phyloP scores from a whole-genome alignment of 1,284 basidiomycete genomes.

The Mrakiaceae sp. region DNA sequence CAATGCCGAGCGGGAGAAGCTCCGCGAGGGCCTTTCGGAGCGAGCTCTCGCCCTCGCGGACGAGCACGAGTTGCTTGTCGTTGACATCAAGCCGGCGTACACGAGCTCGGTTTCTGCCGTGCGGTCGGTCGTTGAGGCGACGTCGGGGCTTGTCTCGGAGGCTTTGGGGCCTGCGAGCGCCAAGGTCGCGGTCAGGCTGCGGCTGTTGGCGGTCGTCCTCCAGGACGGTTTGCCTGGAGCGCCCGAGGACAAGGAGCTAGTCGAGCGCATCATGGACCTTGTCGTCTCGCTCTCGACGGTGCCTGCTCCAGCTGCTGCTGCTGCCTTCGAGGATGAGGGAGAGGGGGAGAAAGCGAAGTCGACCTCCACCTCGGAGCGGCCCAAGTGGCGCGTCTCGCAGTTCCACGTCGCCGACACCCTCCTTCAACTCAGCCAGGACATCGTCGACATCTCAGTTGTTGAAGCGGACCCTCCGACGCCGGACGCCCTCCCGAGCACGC shows the following conservation, averaged over 20 bases:
- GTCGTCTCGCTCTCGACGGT: slow-evolving; percentile 43
- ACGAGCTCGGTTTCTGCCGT: slow-evolving; percentile 46
- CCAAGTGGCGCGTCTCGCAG: slow-evolving; percentile 74
- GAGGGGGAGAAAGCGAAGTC: no score
- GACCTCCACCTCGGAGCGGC: slow-evolving; percentile 29
- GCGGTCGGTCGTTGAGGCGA: slow-evolving; percentile 21
- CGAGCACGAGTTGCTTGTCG: slow-evolving; percentile 72
- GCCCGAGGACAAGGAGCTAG: slow-evolving; percentile 1
- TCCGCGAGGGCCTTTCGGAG: slow-evolving; percentile 53
- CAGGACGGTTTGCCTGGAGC: slow-evolving; percentile 41
- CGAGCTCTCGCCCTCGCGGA: slow-evolving; percentile 72
- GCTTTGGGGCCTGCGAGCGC: slow-evolving; percentile 32
- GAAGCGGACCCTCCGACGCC: slow-evolving; percentile 29
- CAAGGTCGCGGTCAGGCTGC: slow-evolving; percentile 64
- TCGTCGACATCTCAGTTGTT: slow-evolving; percentile 49
- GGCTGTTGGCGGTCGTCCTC: slow-evolving; percentile 71
- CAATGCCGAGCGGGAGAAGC: slow-evolving; percentile 51
- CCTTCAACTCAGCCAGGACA: slow-evolving; percentile 61
- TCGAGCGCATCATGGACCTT: slow-evolving; percentile 48
- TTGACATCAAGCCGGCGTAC: slow-evolving; percentile 75
- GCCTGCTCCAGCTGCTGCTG: no score
- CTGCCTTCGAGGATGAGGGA: background rate
- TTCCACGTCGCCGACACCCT: slow-evolving; percentile 72
- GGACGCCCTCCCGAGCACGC: slow-evolving; percentile 4
- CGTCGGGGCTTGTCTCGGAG: slow-evolving; percentile 37